phyloP scores from a whole-genome alignment of 441 rosid genomes.

The Pelargonium australe region DNA sequence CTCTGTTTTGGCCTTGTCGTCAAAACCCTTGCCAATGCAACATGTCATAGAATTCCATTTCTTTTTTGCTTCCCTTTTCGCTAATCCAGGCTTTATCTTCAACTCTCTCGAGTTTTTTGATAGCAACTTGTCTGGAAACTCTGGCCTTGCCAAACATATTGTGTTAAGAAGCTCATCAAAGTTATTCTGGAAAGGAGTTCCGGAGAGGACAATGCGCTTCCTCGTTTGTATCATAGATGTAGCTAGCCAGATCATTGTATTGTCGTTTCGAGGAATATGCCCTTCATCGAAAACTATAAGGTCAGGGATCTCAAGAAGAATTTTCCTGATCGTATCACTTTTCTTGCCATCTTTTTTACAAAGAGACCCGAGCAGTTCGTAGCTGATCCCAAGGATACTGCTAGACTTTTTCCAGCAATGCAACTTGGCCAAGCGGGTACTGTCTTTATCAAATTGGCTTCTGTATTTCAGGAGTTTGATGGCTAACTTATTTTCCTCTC shows the following conservation, averaged over 20 bases:
- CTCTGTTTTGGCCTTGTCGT: slow-evolving; percentile 20
- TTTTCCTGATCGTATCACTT: slow-evolving; percentile 23
- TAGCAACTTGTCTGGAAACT: slow-evolving; percentile 26
- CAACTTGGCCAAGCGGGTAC: slow-evolving; percentile 44
- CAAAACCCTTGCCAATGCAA: background rate
- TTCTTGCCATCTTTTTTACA: background rate
- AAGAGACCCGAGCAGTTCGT: slow-evolving; percentile 44
- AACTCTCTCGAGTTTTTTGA: slow-evolving; percentile 1
- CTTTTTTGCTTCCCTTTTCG: slow-evolving; percentile 23
- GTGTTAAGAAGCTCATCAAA: slow-evolving; percentile 58
- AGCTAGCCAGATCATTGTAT: slow-evolving; percentile 52
- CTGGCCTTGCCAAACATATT: slow-evolving; percentile 47
- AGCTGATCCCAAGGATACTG: slow-evolving; percentile 60
- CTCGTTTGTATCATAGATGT: slow-evolving; percentile 40
- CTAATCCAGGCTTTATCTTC: slow-evolving; percentile 15
- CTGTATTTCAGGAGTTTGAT: slow-evolving; percentile 12
- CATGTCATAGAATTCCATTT: slow-evolving; percentile 19
- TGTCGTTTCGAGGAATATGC: slow-evolving; percentile 65
- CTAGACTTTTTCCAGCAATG: slow-evolving; percentile 42
- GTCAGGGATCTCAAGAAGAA: slow-evolving; percentile 47
- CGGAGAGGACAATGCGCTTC: slow-evolving; percentile 63
- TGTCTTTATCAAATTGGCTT: background rate
- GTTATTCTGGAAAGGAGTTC: slow-evolving; percentile 83
- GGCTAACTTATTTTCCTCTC: slow-evolving; percentile 37
- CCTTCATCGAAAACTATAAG: slow-evolving; percentile 73